A percentile compares a stretch with the other conserved stretches of the same genome.
These are phyloP conservation scores for Pholiota conissans DNA, from an alignment of 768 basidiomycete genomes.

Conservation along the genomic window DNA sequence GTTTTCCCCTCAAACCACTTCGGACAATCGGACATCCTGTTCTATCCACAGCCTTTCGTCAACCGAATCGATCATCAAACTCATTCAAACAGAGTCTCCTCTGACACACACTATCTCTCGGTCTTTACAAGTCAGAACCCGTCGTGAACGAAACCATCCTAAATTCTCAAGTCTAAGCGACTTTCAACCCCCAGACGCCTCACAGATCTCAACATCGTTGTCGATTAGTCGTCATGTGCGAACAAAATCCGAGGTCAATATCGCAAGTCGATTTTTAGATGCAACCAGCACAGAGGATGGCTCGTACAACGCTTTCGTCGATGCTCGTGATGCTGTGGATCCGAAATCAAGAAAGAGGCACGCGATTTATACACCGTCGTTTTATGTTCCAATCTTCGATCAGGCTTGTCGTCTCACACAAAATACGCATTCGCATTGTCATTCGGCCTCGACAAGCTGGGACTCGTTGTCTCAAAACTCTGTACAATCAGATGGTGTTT, in stretches of 20 bases:
- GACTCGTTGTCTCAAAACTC: neutral
- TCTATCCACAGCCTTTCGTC: neutral
- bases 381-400: conserved; percentile 26
- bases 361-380: conserved; percentile 36
- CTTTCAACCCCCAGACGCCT: neutral
- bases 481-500: neutral
- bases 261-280: neutral
- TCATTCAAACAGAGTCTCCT: conserved; percentile 1
- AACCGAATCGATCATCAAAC: neutral
- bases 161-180: conserved; percentile 10
- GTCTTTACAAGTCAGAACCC: conserved; percentile 12
- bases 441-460: neutral
- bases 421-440: neutral
- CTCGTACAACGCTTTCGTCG: neutral
- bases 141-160: conserved; percentile 2
- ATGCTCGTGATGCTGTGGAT: conserved; percentile 12
- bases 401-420: conserved; percentile 3
- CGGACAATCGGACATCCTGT: neutral
- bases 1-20: neutral
- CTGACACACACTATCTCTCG: conserved; percentile 9
- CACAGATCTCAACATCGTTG: neutral
- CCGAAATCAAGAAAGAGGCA: conserved; percentile 30
- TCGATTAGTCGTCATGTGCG: neutral
- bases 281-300: no score
- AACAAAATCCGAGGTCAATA: neutral